phyloP scores from a whole-genome alignment of 768 basidiomycete species.

The Phlebiopsis gigantea region DNA sequence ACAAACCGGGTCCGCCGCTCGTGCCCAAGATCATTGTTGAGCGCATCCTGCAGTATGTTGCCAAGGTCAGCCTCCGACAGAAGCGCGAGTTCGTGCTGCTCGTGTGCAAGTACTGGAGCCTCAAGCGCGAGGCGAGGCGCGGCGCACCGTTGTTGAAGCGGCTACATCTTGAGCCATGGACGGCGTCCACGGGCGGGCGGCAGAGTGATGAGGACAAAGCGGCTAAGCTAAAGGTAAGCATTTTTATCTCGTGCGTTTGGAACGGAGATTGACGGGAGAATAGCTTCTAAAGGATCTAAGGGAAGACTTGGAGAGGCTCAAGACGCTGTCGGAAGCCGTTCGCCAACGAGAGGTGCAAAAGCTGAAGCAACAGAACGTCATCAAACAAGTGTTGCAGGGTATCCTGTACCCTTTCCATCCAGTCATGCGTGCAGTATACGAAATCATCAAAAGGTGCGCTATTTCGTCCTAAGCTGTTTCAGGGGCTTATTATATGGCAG shows the following conservation, averaged over 20 bases:
- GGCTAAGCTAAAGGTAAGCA: constrained; percentile 73
- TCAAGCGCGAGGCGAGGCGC: constrained; percentile 89
- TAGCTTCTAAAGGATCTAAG: constrained; percentile 59
- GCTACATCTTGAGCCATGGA: constrained; percentile 97
- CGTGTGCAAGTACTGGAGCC: constrained; percentile 92
- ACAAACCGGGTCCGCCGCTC: constrained; percentile 88
- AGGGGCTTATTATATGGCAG: constrained; percentile 34
- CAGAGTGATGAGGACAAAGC: constrained; percentile 80
- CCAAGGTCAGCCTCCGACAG: constrained; percentile 64
- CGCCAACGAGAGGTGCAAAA: constrained; percentile 82
- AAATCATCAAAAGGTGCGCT: constrained; percentile 63
- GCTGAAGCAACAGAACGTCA: constrained; percentile 56
- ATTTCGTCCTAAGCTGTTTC: not conserved
- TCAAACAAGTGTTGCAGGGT: constrained; percentile 59
- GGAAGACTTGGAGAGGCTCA: constrained; percentile 72
- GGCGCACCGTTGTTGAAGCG: constrained; percentile 93
- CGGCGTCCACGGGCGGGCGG: constrained; percentile 60
- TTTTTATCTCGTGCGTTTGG: not conserved
- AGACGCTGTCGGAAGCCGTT: constrained; percentile 57
- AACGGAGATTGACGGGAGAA: constrained; percentile 25
- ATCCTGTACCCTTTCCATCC: constrained; percentile 65
- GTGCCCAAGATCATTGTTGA: constrained; percentile 84
- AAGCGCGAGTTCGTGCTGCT: constrained; percentile 70
- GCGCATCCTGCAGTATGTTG: constrained; percentile 70
- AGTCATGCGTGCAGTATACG: constrained; percentile 57